Percentiles rank a stretch among this genome's conserved stretches.
Evolutionary conservation across 2,329 filamentous ascomycete genomes (phyloP).

Genomic region (Aureobasidium sp.): DNA sequence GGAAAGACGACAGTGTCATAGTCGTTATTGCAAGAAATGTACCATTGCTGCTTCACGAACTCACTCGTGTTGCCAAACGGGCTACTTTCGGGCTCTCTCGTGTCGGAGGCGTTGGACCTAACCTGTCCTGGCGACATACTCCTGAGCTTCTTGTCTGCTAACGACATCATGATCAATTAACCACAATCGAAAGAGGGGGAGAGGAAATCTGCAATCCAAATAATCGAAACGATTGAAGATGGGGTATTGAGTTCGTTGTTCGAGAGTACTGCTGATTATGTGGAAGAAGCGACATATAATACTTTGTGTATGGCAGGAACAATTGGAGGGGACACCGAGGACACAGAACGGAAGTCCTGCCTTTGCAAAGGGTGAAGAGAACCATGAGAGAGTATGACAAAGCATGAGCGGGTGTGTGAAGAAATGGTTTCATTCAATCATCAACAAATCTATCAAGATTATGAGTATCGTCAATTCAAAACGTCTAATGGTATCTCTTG

Average conservation of each 20-base stretch:
- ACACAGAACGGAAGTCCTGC: neutral
- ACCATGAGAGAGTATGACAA: neutral
- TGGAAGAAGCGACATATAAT: conserved; percentile 5
- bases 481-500: conserved; percentile 3
- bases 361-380: conserved; percentile 4
- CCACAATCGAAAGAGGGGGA: neutral
- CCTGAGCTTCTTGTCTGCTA: neutral
- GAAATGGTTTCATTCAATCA: too few relatives aligned
- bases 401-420: too few relatives aligned
- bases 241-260: neutral
- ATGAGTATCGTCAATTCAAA: neutral
- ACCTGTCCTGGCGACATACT: conserved; percentile 11
- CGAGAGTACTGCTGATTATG: neutral
- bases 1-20: conserved; percentile 9
- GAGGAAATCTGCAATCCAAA: neutral
- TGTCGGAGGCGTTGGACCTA: neutral
- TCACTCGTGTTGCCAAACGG: neutral
- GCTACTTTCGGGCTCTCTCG: neutral
- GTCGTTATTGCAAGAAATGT: conserved; percentile 1
- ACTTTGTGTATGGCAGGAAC: conserved; percentile 1
- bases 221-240: neutral
- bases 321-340: neutral
- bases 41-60: neutral
- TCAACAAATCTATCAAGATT: neutral
- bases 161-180: neutral